Conservation (phyloP, 257 asterid genomes). For the Leonotis leonurus region DNA sequence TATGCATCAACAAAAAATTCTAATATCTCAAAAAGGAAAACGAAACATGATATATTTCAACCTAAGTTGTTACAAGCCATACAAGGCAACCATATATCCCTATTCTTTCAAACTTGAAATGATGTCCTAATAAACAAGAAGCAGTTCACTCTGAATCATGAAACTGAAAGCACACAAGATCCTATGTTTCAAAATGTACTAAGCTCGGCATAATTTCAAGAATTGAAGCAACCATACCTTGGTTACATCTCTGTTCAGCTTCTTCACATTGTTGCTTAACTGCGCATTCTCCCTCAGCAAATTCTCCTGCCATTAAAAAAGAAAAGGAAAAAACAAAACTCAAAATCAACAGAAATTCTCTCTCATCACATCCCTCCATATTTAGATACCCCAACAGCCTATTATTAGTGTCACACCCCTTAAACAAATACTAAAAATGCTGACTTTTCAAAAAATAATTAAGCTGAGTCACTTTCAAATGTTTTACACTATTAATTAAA, state of each 20-base stretch:
- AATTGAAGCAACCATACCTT: slow-evolving; percentile 23
- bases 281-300: slow-evolving; percentile 37
- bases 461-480: not conserved
- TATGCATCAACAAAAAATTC: not conserved
- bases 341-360: not conserved
- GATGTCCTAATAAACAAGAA: not conserved
- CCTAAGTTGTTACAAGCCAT: not conserved
- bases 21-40: not conserved
- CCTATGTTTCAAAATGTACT: not conserved
- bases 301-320: slow-evolving; percentile 28
- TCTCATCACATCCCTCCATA: not conserved
- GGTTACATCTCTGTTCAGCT: slow-evolving; percentile 48
- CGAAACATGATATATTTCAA: too few relatives aligned
- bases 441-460: not conserved
- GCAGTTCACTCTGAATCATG: not conserved
- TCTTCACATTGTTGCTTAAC: slow-evolving; percentile 39
- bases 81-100: not conserved
- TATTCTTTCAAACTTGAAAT: not conserved
- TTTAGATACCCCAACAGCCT: not conserved
- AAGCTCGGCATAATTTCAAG: not conserved
- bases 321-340: not conserved
- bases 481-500: not conserved
- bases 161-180: not conserved
- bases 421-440: not conserved
- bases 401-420: not conserved